Conservation (phyloP, 176 grass and related monocot genomes). For the Coix lacrymajobi region DNA sequence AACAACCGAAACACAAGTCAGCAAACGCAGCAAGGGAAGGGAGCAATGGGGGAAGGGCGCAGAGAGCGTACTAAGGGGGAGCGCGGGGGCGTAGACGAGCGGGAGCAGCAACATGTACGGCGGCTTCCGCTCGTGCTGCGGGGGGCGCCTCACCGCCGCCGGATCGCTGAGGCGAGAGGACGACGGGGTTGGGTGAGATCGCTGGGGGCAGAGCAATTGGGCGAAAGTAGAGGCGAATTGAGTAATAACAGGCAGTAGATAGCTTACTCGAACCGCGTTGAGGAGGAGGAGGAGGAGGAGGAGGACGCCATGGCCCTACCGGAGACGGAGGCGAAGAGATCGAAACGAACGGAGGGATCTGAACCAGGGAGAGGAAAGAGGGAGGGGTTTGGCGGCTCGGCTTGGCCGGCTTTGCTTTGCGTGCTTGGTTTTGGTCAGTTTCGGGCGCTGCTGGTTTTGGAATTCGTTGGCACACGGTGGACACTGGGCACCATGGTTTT, state of each 20-base stretch:
- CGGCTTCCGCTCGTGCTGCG: conserved; percentile 45
- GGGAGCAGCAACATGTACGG: conserved; percentile 70
- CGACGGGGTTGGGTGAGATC: not conserved
- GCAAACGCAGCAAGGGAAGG: not conserved
- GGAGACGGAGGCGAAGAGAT: not conserved
- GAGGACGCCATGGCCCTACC: conserved; percentile 42
- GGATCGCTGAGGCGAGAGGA: conserved; percentile 25
- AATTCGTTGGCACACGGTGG: not conserved
- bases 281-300: conserved; percentile 37
- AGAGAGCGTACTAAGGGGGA: conserved; percentile 70
- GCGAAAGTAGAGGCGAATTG: not conserved
- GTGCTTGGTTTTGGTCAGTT: conserved; percentile 3
- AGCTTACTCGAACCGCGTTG: conserved; percentile 54
- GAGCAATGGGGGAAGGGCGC: not conserved
- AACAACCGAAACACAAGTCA: conserved; percentile 20
- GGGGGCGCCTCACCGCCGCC: conserved; percentile 43
- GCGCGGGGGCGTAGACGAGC: conserved; percentile 73
- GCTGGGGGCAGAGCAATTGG: not conserved
- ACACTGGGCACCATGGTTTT: not conserved
- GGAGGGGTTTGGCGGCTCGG: not conserved
- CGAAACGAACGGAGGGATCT: not conserved
- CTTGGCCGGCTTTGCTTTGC: not conserved
- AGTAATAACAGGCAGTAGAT: not conserved
- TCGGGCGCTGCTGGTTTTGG: conserved; percentile 33
- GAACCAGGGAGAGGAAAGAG: not conserved